Evolutionary conservation across 768 basidiomycete species (phyloP).

Genomic region (Pleurotus eryngii): DNA sequence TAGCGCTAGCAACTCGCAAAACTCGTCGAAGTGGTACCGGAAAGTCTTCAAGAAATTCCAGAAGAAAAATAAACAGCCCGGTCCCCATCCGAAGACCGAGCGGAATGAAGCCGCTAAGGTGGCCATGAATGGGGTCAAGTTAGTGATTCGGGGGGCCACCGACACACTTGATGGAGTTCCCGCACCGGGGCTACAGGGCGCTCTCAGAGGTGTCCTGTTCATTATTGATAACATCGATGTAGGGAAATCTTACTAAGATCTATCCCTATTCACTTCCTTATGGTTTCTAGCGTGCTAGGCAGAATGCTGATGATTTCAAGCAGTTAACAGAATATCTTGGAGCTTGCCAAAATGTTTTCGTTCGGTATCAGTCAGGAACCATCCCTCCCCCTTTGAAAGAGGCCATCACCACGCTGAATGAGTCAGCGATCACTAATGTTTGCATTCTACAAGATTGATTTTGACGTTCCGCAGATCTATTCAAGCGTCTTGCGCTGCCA

Average conservation of each 20-base stretch:
- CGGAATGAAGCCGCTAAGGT: too few relatives aligned
- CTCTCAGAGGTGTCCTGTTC: background rate
- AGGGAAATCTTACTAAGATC: background rate
- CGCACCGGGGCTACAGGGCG: background rate
- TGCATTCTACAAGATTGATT: background rate
- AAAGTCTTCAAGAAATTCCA: too few relatives aligned
- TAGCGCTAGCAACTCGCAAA: too few relatives aligned
- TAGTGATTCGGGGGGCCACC: background rate
- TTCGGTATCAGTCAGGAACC: background rate
- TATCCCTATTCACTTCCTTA: too few relatives aligned
- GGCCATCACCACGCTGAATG: background rate
- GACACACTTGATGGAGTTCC: background rate
- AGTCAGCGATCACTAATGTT: background rate
- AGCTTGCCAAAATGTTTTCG: background rate
- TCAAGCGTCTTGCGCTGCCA: background rate
- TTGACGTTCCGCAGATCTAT: background rate
- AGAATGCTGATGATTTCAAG: background rate
- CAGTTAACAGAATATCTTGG: background rate
- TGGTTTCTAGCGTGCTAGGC: background rate
- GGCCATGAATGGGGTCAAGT: background rate
- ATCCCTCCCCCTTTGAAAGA: background rate
- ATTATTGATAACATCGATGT: background rate
- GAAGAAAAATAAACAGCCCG: too few relatives aligned
- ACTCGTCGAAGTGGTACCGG: too few relatives aligned
- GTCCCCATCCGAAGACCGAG: too few relatives aligned